Evolutionary conservation across 345 rosid species (phyloP).

Genomic region (Physaria fendleri): DNA sequence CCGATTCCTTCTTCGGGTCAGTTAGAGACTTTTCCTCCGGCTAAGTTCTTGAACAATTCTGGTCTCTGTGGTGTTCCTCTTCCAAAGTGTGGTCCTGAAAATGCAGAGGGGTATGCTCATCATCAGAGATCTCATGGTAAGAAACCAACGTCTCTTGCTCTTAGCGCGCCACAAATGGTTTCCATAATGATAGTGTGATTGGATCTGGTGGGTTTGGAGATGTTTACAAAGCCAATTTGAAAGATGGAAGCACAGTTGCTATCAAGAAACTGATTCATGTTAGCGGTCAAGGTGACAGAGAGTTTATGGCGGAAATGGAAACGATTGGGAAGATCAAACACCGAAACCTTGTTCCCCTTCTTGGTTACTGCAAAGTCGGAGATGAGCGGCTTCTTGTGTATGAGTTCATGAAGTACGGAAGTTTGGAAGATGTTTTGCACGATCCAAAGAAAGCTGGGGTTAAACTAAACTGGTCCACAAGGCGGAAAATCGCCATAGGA

Average conservation of each 20-base stretch:
- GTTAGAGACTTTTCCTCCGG: slow-evolving; percentile 62
- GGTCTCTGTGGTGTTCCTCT: slow-evolving; percentile 91
- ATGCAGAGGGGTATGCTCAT: slow-evolving; percentile 25
- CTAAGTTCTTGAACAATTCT: slow-evolving; percentile 60
- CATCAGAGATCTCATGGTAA: slow-evolving; percentile 47
- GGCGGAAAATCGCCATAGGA: slow-evolving; percentile 84
- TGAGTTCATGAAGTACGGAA: slow-evolving; percentile 91
- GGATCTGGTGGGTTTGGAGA: slow-evolving; percentile 99
- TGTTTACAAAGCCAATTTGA: slow-evolving; percentile 81
- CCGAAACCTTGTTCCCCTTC: slow-evolving; percentile 81
- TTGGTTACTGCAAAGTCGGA: slow-evolving; percentile 86
- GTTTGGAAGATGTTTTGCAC: slow-evolving; percentile 88
- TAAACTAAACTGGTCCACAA: slow-evolving; percentile 66
- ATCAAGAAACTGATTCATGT: slow-evolving; percentile 89
- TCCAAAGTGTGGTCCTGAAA: slow-evolving; percentile 37
- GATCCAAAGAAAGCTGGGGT: slow-evolving; percentile 61
- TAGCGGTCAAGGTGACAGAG: slow-evolving; percentile 95
- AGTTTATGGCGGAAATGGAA: slow-evolving; percentile 97
- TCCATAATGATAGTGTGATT: slow-evolving; percentile 72
- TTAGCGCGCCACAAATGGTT: slow-evolving; percentile 92
- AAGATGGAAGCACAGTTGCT: slow-evolving; percentile 84
- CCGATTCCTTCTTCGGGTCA: slow-evolving; percentile 76
- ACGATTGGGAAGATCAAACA: slow-evolving; percentile 97
- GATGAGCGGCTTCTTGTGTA: slow-evolving; percentile 93
- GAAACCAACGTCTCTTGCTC: slow-evolving; percentile 51